Evolutionary conservation across 2,329 filamentous ascomycete genomes (phyloP), one percentile per base, ranked within the genome.

Genomic region (Clonostachys byssicola): DNA sequence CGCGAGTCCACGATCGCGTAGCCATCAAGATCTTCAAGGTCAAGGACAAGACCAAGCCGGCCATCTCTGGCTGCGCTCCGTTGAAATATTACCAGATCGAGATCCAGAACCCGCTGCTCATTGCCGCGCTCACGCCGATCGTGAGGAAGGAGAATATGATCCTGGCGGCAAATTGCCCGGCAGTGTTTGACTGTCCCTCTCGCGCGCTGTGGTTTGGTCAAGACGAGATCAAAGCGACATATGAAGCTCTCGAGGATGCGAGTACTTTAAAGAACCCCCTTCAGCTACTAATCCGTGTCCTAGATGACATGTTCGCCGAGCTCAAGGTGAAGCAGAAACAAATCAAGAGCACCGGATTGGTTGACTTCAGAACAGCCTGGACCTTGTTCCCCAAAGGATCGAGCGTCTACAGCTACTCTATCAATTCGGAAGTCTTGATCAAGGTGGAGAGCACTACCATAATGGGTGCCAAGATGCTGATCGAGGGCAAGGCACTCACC

Each of bases 1-100:
- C 12, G 14, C 60, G 60, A 39, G 62, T 57, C 7, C 61, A 73
- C 40, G 65, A 68, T 43, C 61, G 65, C 5, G 63, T 68, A 13
- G 70, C 72, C 48, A 70, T 76, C 60, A 70, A 66, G 50, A 58
- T 74, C 17, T 75, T 63, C 68, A 74, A 73, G 61, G 53, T 70
- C 60, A 73, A 71, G 53, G 70, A 75, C 53, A 49, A 49, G 23
- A 55, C 56, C 10, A 73, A 74, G 60, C 61, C 65, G 5, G 59
- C 65, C 47, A 60, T 74, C 36, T 60, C 52, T 0, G 70, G 70
- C 20, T 56, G 57, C n/a, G 65, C 59, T 34, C 58, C 63, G 12
- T 57, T 74, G 46, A 69, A 67, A 43, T 66, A 66, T 48, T 63
- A 72, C 55, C 36, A 39, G 14, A 59, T 77, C 39, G 62, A 68